phyloP scores from a whole-genome alignment of 116 monocot species.

The Papilionanthe hybrid region DNA sequence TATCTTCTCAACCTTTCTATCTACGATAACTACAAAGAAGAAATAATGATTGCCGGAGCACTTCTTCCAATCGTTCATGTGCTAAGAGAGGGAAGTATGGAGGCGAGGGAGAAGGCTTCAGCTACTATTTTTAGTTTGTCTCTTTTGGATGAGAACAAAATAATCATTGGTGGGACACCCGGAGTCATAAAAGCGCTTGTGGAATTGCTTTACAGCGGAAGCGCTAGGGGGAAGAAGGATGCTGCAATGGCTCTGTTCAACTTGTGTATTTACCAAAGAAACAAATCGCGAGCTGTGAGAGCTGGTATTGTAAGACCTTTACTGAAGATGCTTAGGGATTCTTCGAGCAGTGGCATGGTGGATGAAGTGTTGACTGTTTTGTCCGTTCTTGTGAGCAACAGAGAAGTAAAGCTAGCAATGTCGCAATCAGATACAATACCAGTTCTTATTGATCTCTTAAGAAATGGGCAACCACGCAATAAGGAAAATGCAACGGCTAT shows the following conservation, averaged over 20 bases:
- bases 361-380: too few species aligned
- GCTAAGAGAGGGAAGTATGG: too few species aligned
- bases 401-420: too few species aligned
- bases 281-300: slow-evolving; percentile 36
- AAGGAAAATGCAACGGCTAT: too few species aligned
- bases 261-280: slow-evolving; percentile 44
- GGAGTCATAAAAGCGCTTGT: slow-evolving; percentile 25
- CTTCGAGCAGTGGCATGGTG: too few species aligned
- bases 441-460: too few species aligned
- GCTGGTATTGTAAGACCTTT: too few species aligned
- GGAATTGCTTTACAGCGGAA: background rate
- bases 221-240: slow-evolving; percentile 21
- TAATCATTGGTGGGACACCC: slow-evolving; percentile 30
- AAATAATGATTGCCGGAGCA: slow-evolving; percentile 24
- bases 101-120: slow-evolving; percentile 47
- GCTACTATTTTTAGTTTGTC: slow-evolving; percentile 41
- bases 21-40: slow-evolving; percentile 33
- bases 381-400: too few species aligned
- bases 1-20: slow-evolving; percentile 50
- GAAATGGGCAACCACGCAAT: too few species aligned
- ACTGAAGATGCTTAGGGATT: too few species aligned
- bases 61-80: slow-evolving; percentile 28
- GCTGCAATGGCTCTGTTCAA: slow-evolving; percentile 48
- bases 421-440: too few species aligned
- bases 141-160: slow-evolving; percentile 36